A percentile compares a stretch with the other conserved stretches of the same genome.
Evolutionary conservation across 2,329 filamentous ascomycete species (phyloP).

Genomic region (Fusarium sp.): DNA sequence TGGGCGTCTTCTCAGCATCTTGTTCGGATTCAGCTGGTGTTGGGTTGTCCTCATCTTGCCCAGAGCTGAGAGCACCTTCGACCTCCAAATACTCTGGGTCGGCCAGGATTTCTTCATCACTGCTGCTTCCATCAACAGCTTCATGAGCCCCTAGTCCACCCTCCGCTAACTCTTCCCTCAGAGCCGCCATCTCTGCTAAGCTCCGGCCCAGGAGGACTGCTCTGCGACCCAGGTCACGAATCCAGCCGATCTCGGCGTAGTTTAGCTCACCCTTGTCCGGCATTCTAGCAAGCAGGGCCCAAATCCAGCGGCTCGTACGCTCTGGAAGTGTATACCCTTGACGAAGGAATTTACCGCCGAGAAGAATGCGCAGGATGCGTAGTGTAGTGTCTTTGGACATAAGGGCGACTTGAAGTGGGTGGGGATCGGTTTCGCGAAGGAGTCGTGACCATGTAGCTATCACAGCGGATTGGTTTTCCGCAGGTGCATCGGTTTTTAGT

Average conservation of each 20-base stretch:
- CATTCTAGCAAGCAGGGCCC: constrained; percentile 82
- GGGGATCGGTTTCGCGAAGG: constrained; percentile 65
- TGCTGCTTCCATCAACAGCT: constrained; percentile 60
- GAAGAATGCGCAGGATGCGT: constrained; percentile 73
- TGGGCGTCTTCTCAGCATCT: constrained; percentile 12
- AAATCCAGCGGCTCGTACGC: constrained; percentile 84
- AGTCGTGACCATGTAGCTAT: constrained; percentile 64
- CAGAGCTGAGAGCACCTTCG: constrained; percentile 43
- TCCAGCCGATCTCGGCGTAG: constrained; percentile 78
- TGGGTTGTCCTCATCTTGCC: constrained; percentile 25
- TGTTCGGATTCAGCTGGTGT: constrained; percentile 8
- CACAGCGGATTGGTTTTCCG: constrained; percentile 62
- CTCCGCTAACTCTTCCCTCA: constrained; percentile 58
- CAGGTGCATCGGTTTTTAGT: constrained; percentile 66
- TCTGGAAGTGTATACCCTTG: constrained; percentile 69
- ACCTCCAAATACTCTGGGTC: constrained; percentile 49
- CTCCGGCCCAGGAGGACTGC: constrained; percentile 72
- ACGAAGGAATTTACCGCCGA: constrained; percentile 72
- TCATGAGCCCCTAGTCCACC: constrained; percentile 57
- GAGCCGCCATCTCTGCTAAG: constrained; percentile 63
- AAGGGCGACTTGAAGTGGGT: constrained; percentile 69
- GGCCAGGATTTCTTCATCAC: constrained; percentile 53
- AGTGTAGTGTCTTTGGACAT: constrained; percentile 76
- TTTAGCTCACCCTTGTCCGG: constrained; percentile 80
- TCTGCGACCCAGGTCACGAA: constrained; percentile 83